Base-by-base conservation (phyloP, 805 yeast species). In the Wickerhamiella occidentalis region DNA sequence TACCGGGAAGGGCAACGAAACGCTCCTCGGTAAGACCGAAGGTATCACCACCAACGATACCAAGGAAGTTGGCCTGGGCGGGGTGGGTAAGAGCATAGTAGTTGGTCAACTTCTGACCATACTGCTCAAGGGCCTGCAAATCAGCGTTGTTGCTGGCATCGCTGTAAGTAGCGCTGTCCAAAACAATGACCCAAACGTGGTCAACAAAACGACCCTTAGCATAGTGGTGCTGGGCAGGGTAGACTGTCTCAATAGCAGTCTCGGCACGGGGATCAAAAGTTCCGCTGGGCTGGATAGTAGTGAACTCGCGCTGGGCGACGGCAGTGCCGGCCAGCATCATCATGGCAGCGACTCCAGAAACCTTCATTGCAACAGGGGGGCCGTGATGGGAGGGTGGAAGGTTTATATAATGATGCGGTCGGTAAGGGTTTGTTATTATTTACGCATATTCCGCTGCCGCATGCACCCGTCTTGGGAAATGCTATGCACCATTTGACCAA, bases 11-110 rank as follows among this genome's bases (percentile, higher is more conserved):
- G 11, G 62, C 51, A 53, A 69, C 65, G 62, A 72, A 74, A 52
- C 67, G 64, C 60, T 74, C 78, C 51, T 66, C 67, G 51, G 63
- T 66, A 48, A 74, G 67, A 23, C 75, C 72, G 53, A 72, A 73
- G 61, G 74, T 70, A 60, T 72, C 77, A 56, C 79, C 79, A 51
- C 69, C 71, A 49, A 67, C 74, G 47, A 75, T 61, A 40, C 74
- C 74, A 49, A 74, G 57, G 59, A 73, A 73, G 64, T 75, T 75
- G 55, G 78, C 77, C 66, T 74, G 74, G 6, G 78, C 73, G 51
- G 78, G 77, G 58, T 72, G 76, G 48, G 76, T 70, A 30, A 73
- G 57, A 36, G 73, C 71, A 69, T 74, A 74, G 67, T 75, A 74
- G 68, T 75, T 75, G 62, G 64, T 66, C 56, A 75, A 64, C 40